phyloP scores from a whole-genome alignment of 1,284 basidiomycete genomes.

The Rhodotorula sp. region DNA sequence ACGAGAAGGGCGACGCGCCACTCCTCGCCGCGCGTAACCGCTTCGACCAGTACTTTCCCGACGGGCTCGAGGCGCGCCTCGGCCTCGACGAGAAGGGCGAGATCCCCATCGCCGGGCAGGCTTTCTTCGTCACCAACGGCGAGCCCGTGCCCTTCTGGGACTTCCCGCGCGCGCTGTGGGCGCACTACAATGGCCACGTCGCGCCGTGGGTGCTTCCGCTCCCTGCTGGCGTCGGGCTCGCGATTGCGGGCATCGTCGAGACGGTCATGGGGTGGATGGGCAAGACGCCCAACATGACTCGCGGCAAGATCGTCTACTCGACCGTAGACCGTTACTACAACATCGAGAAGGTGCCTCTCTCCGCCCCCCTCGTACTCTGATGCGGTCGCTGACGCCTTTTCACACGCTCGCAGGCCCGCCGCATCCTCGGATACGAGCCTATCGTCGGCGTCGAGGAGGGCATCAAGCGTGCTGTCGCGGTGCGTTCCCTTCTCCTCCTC shows the following conservation, averaged over 20 bases:
- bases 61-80: neutral
- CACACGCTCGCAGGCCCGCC: conserved; percentile 59
- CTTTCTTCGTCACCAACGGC: conserved; percentile 96
- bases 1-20: conserved; percentile 61
- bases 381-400: neutral
- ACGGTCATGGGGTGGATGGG: conserved; percentile 75
- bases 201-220: conserved; percentile 58
- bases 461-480: conserved; percentile 66
- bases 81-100: conserved; percentile 30
- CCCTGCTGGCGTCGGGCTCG: conserved; percentile 67
- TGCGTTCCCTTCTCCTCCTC: neutral
- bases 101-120: conserved; percentile 70
- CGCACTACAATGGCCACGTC: conserved; percentile 64
- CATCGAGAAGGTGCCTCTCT: conserved; percentile 69
- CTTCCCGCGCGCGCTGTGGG: conserved; percentile 83
- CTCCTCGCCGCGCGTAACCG: conserved; percentile 53
- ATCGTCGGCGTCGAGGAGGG: conserved; percentile 87
- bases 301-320: conserved; percentile 67
- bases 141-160: conserved; percentile 98
- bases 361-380: neutral
- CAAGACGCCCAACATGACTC: conserved; percentile 85
- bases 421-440: conserved; percentile 91
- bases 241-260: conserved; percentile 55
- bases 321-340: conserved; percentile 78
- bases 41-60: conserved; percentile 58